These are phyloP conservation scores for Pythium aquatile DNA, from an alignment of 352 stramenopile genomes.

Conservation along the genomic window DNA sequence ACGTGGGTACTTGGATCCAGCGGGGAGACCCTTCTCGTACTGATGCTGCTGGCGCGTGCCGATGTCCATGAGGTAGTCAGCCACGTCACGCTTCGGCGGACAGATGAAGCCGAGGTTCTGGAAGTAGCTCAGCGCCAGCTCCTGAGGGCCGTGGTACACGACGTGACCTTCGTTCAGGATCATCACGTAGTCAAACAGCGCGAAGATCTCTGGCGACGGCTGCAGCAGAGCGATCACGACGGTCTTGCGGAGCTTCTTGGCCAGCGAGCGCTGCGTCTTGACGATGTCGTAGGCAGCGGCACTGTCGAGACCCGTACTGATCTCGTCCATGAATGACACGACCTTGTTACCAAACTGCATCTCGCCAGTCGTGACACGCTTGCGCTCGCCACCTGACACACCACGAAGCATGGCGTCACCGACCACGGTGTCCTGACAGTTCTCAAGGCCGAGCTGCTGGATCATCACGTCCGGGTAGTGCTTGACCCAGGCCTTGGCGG, in stretches of 20 bases:
- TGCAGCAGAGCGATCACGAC: constrained; percentile 33
- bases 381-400: constrained; percentile 43
- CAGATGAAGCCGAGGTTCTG: constrained; percentile 27
- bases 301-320: constrained; percentile 80
- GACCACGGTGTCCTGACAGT: constrained; percentile 42
- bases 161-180: constrained; percentile 33
- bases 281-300: constrained; percentile 64
- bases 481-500: constrained; percentile 24
- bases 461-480: constrained; percentile 42
- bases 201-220: constrained; percentile 33
- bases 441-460: constrained; percentile 34
- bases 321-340: constrained; percentile 79
- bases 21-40: constrained; percentile 26
- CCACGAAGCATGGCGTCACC: constrained; percentile 44
- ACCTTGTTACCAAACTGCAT: constrained; percentile 60
- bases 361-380: constrained; percentile 36
- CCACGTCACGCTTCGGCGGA: constrained; percentile 27
- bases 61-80: constrained; percentile 34
- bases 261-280: constrained; percentile 41
- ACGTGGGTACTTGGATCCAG: constrained; percentile 20
- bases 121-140: constrained; percentile 27
- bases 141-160: constrained; percentile 33
- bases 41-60: constrained; percentile 31
- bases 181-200: constrained; percentile 33
- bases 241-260: constrained; percentile 29